Percentiles rank a stretch among this genome's conserved stretches.
Conservation (phyloP, 257 asterid species). For the Phtheirospermum japonicum region DNA sequence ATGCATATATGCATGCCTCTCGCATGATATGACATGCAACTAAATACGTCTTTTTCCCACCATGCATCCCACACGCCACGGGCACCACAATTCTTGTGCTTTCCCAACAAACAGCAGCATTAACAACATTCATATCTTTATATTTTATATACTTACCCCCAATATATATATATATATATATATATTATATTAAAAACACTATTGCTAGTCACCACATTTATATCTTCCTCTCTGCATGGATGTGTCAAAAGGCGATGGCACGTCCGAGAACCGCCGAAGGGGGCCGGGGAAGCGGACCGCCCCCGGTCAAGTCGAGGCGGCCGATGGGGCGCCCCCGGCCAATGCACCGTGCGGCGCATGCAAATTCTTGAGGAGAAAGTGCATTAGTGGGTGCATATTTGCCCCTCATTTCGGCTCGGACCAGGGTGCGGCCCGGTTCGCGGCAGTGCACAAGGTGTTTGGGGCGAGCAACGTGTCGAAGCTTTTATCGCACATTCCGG, state of each 20-base stretch:
- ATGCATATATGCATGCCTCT: too few relatives aligned
- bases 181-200: too few relatives aligned
- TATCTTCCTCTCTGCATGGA: slow-evolving; percentile 43
- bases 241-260: slow-evolving; percentile 33
- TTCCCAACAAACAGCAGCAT: slow-evolving; percentile 38
- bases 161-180: slow-evolving; percentile 18
- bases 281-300: too few relatives aligned
- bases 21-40: slow-evolving; percentile 22
- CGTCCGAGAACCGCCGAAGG: slow-evolving; percentile 33
- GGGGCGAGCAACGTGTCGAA: slow-evolving; percentile 92
- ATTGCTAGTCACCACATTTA: too few relatives aligned
- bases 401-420: slow-evolving; percentile 85
- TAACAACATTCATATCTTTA: background rate
- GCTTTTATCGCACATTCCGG: slow-evolving; percentile 66
- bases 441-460: slow-evolving; percentile 89
- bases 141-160: too few relatives aligned
- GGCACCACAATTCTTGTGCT: slow-evolving; percentile 57
- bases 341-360: slow-evolving; percentile 84
- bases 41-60: slow-evolving; percentile 33
- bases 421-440: slow-evolving; percentile 83
- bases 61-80: too few relatives aligned
- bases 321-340: slow-evolving; percentile 10
- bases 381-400: slow-evolving; percentile 70
- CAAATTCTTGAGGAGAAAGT: slow-evolving; percentile 91
- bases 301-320: too few relatives aligned